Percentiles rank a stretch among this genome's conserved stretches.
These are phyloP conservation scores for Trichomonas gallinae DNA, from an alignment of 208 protist genomes.

Conservation along the genomic window DNA sequence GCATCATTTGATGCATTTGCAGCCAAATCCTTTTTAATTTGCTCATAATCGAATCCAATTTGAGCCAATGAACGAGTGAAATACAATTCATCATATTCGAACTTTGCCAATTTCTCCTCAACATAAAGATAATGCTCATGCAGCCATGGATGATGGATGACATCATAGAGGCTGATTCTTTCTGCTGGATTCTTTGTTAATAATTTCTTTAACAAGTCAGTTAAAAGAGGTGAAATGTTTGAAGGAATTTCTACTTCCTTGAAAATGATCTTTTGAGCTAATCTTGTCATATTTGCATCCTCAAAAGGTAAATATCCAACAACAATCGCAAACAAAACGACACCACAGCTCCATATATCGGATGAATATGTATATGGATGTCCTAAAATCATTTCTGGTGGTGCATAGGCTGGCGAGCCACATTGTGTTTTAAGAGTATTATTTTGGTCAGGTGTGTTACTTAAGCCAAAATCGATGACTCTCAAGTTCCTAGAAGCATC, in stretches of 20 bases:
- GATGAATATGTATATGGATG: not conserved
- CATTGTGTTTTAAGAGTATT: not conserved
- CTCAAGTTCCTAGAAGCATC: slow-evolving; percentile 66
- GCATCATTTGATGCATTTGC: too few relatives aligned
- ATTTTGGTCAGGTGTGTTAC: not conserved
- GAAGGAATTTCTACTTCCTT: not conserved
- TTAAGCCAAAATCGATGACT: slow-evolving; percentile 88
- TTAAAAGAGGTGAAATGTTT: not conserved
- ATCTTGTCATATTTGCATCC: not conserved
- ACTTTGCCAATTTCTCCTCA: too few relatives aligned
- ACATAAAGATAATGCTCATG: too few relatives aligned
- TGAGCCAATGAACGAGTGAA: too few relatives aligned
- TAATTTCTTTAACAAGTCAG: not conserved
- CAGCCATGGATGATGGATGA: not conserved
- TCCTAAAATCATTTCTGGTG: not conserved
- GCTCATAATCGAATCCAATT: too few relatives aligned
- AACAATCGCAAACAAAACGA: not conserved
- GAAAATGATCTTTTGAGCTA: not conserved
- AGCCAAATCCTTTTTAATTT: too few relatives aligned
- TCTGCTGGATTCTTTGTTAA: not conserved
- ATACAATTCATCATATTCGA: too few relatives aligned
- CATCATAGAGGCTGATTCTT: not conserved
- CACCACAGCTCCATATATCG: not conserved
- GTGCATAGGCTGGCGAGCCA: not conserved
- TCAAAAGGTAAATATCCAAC: not conserved